Evolutionary conservation across 2,329 filamentous ascomycete species (phyloP), one percentile per base, ranked within the genome.

Genomic region (Cryphonectria carpinicola): DNA sequence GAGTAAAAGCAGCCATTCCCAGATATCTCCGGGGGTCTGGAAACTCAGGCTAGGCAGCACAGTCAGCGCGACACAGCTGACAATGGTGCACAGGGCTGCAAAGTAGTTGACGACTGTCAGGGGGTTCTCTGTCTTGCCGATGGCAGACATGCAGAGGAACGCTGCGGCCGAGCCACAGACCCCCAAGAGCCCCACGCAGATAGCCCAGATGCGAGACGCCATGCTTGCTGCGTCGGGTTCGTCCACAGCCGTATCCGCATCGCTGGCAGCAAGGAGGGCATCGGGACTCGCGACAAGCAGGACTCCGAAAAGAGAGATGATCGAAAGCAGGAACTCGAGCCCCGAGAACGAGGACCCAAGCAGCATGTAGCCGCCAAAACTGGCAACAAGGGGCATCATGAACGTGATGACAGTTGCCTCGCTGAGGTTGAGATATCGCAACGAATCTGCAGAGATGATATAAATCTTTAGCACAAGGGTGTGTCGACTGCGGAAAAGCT

Each of bases 161-260:
- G 67, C 67, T 32, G 67, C 61, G 10, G 67, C 67, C 43, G 67
- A 69, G n/a, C 67, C 67, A n/a, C 61, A 69, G 49, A 69, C 67
- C 8, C 67, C 67, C 32, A 69, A 6, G 1, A 65, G 61, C 1
- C 67, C 67, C 4, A 60, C 49, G 37, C 60, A 43, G 17, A 69
- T 37, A 25, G 67, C 67, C 61, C 61, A 43, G 37, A 69, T 65
- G 49, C 67, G 67, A 46, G 37, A 58, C 1, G 65, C 17, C 11
- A 39, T 4, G n/a, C 61, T 37, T 17, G 32, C 39, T 1, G 49
- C 25, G 19, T 35, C 49, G 56, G 66, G 3, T 2, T 14, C 35
- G n/a, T 10, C 32, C 2, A 5, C 28, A 25, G n/a, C 4, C n/a
- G 25, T 2, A 49, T 4, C 46, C 37, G 1, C 22, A 1, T 22